Percentiles rank a stretch among this genome's conserved stretches.
phyloP scores from a whole-genome alignment of 1,284 basidiomycete species.

The Ganoderma lingzhi region DNA sequence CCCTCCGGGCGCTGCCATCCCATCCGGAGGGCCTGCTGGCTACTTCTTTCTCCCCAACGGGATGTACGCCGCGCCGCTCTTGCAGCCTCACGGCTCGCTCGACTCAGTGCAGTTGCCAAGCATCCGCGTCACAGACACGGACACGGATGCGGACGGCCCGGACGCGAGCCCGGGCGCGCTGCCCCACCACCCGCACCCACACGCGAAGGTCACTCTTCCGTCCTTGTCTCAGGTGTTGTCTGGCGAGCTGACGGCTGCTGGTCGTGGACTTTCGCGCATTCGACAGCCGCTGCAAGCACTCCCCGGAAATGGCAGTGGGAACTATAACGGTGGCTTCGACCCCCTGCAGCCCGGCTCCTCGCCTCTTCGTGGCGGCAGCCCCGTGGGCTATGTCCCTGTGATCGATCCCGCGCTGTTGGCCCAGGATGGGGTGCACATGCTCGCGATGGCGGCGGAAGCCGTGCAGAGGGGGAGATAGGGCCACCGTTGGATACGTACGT shows the following conservation, averaged over 20 bases:
- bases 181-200: not conserved
- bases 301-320: conserved; percentile 7
- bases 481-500: not conserved
- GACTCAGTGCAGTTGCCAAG: conserved; percentile 21
- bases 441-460: conserved; percentile 23
- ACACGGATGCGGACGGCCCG: not conserved
- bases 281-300: conserved; percentile 22
- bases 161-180: not conserved
- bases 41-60: conserved; percentile 4
- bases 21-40: not conserved
- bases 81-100: not conserved
- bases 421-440: conserved; percentile 24
- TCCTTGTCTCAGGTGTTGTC: conserved; percentile 19
- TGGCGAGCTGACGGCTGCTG: conserved; percentile 18
- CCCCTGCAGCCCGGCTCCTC: not conserved
- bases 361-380: not conserved
- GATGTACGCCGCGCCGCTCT: conserved; percentile 1
- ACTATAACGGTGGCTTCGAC: not conserved
- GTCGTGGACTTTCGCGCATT: not conserved
- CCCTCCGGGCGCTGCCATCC: not conserved
- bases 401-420: conserved; percentile 27
- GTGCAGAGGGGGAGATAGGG: conserved; percentile 1
- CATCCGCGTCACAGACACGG: conserved; percentile 18
- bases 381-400: conserved; percentile 9
- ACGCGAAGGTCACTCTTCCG: conserved; percentile 25